These are phyloP conservation scores for Lathyrus oleraceus DNA, from an alignment of 306 rosid species.

Conservation along the genomic window DNA sequence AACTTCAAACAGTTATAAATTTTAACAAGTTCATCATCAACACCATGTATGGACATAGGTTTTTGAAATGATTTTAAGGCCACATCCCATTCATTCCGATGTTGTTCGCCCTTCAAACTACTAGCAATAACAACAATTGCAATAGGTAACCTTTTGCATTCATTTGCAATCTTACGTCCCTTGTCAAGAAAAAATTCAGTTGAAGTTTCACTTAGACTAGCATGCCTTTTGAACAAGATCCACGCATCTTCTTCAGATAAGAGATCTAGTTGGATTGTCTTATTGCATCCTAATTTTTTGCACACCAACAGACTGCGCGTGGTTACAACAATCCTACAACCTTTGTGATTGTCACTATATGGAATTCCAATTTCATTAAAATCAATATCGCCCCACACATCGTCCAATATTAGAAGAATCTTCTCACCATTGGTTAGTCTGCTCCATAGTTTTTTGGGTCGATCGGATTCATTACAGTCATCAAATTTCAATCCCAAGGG, in stretches of 20 bases:
- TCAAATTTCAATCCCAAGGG: too few species aligned
- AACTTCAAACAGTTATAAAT: background rate
- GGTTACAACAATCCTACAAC: slow-evolving; percentile 14
- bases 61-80: background rate
- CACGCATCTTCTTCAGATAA: background rate
- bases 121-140: slow-evolving; percentile 13
- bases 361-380: too few species aligned
- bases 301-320: background rate
- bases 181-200: background rate
- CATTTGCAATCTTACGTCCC: background rate
- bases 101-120: background rate
- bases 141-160: slow-evolving; percentile 30
- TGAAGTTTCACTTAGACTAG: background rate
- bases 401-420: too few species aligned
- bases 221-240: background rate
- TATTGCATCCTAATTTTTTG: background rate
- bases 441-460: too few species aligned
- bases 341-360: background rate
- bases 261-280: background rate
- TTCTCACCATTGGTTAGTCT: too few species aligned
- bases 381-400: too few species aligned
- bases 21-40: background rate
- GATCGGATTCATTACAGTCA: too few species aligned
- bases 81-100: background rate
- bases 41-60: background rate